These are phyloP conservation scores for Pyrenochaeta sp. DNA, from an alignment of 2,329 filamentous ascomycete genomes.

Conservation along the genomic window DNA sequence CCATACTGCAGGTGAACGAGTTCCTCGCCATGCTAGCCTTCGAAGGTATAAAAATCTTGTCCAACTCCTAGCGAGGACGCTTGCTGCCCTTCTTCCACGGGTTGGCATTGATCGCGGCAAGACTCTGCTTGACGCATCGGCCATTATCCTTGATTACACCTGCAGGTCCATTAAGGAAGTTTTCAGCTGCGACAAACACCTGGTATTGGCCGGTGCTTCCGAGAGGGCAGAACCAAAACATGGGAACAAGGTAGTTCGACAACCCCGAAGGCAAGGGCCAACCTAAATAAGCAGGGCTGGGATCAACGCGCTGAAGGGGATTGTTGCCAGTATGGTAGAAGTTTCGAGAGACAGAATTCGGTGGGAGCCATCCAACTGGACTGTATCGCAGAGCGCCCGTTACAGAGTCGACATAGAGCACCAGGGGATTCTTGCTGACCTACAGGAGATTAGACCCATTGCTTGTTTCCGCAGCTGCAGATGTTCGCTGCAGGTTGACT, in stretches of 20 bases:
- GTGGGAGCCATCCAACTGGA: conserved; percentile 34
- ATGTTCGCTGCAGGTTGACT: conserved; percentile 2
- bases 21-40: background rate
- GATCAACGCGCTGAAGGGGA: conserved; percentile 28
- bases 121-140: conserved; percentile 9
- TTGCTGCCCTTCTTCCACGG: conserved; percentile 14
- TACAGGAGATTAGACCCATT: conserved; percentile 12
- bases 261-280: conserved; percentile 37
- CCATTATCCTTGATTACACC: conserved; percentile 20
- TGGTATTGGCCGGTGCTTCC: conserved; percentile 36
- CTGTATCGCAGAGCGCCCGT: conserved; percentile 36
- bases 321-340: conserved; percentile 41
- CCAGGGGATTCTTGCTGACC: conserved; percentile 40
- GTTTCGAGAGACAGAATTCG: conserved; percentile 30
- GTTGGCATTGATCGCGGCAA: conserved; percentile 31
- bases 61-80: background rate
- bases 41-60: background rate
- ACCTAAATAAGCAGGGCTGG: conserved; percentile 35
- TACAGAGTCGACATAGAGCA: conserved; percentile 34
- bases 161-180: conserved; percentile 27
- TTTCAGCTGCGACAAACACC: conserved; percentile 36
- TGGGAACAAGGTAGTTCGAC: conserved; percentile 10
- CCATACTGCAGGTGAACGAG: conserved; percentile 15
- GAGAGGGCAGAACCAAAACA: conserved; percentile 31
- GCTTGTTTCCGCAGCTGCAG: background rate